Base-by-base conservation (phyloP, 371 early-diverging fungal genomes). In the Zopfochytrium polystomum region DNA sequence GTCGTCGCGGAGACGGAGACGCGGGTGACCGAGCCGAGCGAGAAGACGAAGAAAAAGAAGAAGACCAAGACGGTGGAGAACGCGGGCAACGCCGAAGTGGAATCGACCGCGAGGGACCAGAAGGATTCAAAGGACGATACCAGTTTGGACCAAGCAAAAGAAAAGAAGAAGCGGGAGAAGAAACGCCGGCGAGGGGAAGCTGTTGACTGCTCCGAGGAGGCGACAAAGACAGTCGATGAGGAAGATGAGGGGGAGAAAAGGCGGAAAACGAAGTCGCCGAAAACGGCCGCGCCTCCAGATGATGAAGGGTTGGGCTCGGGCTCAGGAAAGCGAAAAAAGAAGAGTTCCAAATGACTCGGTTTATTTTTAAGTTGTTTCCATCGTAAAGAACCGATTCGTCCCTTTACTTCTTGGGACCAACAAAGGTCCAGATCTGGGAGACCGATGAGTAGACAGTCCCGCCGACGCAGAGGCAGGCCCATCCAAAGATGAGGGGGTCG, bases 151-250 rank as follows among this genome's bases (percentile, higher is more conserved):
- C 64, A 61, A 33, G 54, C 11, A n/a, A n/a, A n/a, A n/a, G n/a
- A n/a, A n/a, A n/a, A n/a, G n/a, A n/a, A n/a, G 7, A 52, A 45
- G 4, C 59, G 55, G 52, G 51, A 55, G 42, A 63, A 66, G 43
- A 55, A 64, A 26, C 55, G 51, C n/a, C 56, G 66, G 50, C 52
- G 60, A 35, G 59, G 57, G 18, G 57, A 61, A 43, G 49, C 44
- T 18, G 53, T 55, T 29, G n/a, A n/a, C n/a, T n/a, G n/a, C n/a
- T n/a, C n/a, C n/a, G 58, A 62, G 7, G 34, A 71, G 60, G 59
- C 62, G 1, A 58, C 64, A 67, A 71, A 72, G 60, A 61, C 68
- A n/a, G 77, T 48, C 61, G 71, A 55, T 64, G 63, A 56, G n/a
- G 71, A 68, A 2, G 18, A 26, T 30, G 45, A 55, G 71, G 66